Base-by-base conservation (phyloP, 163 green algal genomes). In the Scenedesmus sp. region DNA sequence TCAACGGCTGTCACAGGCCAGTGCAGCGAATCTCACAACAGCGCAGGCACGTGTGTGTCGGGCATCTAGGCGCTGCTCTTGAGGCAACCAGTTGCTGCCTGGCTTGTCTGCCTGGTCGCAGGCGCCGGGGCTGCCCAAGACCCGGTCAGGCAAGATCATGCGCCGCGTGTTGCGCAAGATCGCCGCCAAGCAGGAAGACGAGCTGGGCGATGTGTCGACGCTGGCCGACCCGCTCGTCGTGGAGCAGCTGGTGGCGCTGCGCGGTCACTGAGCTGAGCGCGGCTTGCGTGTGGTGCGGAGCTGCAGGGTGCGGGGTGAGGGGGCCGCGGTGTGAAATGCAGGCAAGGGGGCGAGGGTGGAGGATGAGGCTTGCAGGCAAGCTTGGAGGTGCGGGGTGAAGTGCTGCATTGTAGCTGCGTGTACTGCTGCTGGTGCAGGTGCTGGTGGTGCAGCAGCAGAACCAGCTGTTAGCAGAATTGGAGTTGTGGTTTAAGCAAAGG, bases 71-170 rank as follows among this genome's bases (percentile, higher is more conserved):
- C 9, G 24, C 51, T 26, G 1, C 51, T 61, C 51, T 24, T 72
- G 15, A 65, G 7, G 6, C 4, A 33, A 72, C 59, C 59, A 10
- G 12, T 72, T 33, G 24, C 59, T 12, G 4, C 22, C 16, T 72
- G 65, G 7, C 30, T 82, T 33, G n/a, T 22, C 72, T 44, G 61
- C 53, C 20, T n/a, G 6, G 51, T 35, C 51, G 72, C 86, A 83
- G 87, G 91, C 92, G 20, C 91, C 93, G 82, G 97, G 95, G 22
- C 95, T 99, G 87, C 98, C 98, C 73, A 99, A 99, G 95, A 99
- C 97, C 0, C 95, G 97, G 1, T 97, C 91, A 3, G 97, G 98
- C 76, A 99, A 99, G 94, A 99, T 99, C 93, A 99, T 99, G 97
- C 95, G 97, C 37, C 95, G 98, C 81, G 95, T 98, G 65, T 91